These are phyloP conservation scores for Botryotinia calthae DNA, from an alignment of 2,329 filamentous ascomycete species.

Conservation along the genomic window DNA sequence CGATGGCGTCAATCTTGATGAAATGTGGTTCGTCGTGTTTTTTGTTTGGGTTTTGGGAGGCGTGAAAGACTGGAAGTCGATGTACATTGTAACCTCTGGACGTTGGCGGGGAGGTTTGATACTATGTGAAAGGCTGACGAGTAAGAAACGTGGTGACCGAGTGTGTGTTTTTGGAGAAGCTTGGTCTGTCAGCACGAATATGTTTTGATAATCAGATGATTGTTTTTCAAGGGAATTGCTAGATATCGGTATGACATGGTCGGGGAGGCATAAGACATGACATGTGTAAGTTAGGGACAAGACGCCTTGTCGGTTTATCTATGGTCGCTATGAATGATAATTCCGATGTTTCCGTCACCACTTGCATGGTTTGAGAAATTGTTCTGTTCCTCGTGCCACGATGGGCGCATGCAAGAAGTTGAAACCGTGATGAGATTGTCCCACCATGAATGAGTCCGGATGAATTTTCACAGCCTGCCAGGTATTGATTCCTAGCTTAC, in stretches of 20 bases:
- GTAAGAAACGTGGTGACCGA: neutral
- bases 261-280: neutral
- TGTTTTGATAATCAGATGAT: slow-evolving; percentile 11
- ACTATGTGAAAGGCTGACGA: neutral
- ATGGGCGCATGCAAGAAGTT: neutral
- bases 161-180: neutral
- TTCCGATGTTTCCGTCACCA: neutral
- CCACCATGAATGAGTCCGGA: neutral
- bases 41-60: neutral
- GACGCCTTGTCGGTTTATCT: neutral
- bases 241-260: neutral
- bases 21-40: neutral
- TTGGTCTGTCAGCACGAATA: neutral
- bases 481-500: neutral
- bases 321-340: neutral
- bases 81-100: too few species aligned
- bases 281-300: neutral
- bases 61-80: neutral
- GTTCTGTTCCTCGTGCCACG: neutral
- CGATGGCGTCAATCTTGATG: neutral
- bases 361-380: neutral
- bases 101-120: neutral
- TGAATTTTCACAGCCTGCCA: neutral
- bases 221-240: neutral
- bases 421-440: neutral